Base-by-base conservation (phyloP, 1,284 basidiomycete species). In the Sphagnurus paluster region DNA sequence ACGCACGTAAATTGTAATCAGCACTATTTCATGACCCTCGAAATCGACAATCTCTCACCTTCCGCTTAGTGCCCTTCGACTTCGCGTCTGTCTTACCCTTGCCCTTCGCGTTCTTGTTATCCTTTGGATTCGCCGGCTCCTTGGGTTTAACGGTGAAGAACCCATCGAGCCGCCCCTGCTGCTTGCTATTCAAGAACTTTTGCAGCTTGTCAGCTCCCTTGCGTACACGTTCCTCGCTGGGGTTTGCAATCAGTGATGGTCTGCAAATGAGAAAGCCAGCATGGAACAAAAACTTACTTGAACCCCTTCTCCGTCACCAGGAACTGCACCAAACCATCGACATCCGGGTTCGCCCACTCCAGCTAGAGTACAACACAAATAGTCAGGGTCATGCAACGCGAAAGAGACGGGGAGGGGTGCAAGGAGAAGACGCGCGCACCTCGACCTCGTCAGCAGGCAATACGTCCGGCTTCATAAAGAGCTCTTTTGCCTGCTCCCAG, bases 301-400 rank as follows among this genome's bases (percentile, higher is more conserved):
- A 99, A 99, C 2, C 97, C 96, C 65, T 98, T 98, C 60, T 98
- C 92, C 34, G 74, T 84, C 16, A 98, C 96, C 20, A 99, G 68
- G 70, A 99, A 99, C 43, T 98, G 82, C 13, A 99, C 87, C 5
- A 99, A 76, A 1, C 93, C 97, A 17, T 98, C 95, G 0, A 94
- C 76, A 54, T 99, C 93, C 2, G 97, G 97, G 51, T 80, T 77
- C 53, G 87, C 92, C 96, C 96, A 99, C 56, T 98, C 93, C 41
- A 98, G 75, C 88, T 96, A n/a, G n/a, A n/a, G n/a, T n/a, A n/a
- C n/a, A n/a, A 61, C 2, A 43, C 32, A 44, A 33, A 5, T 4
- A n/a, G n/a, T n/a, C n/a, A n/a, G n/a, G n/a, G n/a, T n/a, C n/a
- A n/a, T n/a, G n/a, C 8, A 42, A 14, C 39, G 33, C 23, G 17